Evolutionary conservation across 805 yeast genomes (phyloP).

Genomic region (Ogataea ramenticola): DNA sequence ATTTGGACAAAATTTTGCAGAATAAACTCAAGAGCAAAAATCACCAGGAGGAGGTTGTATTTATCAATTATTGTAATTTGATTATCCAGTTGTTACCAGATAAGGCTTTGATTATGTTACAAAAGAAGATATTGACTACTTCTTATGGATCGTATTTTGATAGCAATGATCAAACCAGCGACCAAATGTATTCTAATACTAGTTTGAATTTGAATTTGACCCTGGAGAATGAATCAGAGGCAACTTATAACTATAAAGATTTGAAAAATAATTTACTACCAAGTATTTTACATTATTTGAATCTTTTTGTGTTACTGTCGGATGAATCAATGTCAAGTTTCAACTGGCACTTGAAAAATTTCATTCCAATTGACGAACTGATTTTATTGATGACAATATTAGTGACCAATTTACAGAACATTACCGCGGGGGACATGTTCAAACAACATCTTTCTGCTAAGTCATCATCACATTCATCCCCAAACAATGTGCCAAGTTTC

Average conservation of each 20-base stretch:
- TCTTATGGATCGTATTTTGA: conserved; percentile 7
- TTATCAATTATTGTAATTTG: conserved; percentile 40
- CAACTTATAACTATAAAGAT: conserved; percentile 40
- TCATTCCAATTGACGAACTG: conserved; percentile 55
- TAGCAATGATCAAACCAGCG: background rate
- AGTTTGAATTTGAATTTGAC: conserved; percentile 11
- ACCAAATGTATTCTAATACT: conserved; percentile 1
- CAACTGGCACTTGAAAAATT: conserved; percentile 55
- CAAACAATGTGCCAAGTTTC: background rate
- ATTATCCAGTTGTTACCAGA: conserved; percentile 48
- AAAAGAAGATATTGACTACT: conserved; percentile 27
- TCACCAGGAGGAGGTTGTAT: conserved; percentile 29
- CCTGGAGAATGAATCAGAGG: background rate
- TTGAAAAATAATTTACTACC: conserved; percentile 48
- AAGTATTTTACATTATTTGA: conserved; percentile 47
- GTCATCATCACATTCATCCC: no score
- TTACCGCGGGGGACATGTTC: no score
- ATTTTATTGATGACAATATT: conserved; percentile 45
- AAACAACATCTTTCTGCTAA: no score
- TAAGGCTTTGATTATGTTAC: conserved; percentile 38
- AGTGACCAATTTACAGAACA: conserved; percentile 41
- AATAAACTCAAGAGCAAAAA: conserved; percentile 14
- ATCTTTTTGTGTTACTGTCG: conserved; percentile 45
- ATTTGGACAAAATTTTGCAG: conserved; percentile 23
- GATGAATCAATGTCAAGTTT: conserved; percentile 29